Percentiles rank a stretch among this genome's conserved stretches.
These are phyloP conservation scores for Arabidopsis hybrid DNA, from an alignment of 441 rosid genomes.

Conservation along the genomic window DNA sequence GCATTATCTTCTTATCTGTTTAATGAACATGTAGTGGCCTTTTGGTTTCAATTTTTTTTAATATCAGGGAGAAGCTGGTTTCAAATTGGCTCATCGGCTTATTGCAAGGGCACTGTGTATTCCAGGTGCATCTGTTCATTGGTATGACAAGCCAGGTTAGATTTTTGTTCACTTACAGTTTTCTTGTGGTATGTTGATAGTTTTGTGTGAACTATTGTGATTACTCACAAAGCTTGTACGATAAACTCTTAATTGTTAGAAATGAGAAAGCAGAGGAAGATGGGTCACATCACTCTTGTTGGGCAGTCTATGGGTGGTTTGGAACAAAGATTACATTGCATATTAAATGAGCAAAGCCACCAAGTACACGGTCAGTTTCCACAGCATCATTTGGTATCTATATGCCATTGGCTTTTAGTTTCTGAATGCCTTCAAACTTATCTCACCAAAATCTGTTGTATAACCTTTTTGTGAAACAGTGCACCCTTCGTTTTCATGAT, in stretches of 20 bases:
- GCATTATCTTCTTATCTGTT: background rate
- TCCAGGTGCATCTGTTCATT: slow-evolving; percentile 87
- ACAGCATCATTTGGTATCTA: background rate
- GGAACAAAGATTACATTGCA: slow-evolving; percentile 64
- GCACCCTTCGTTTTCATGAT: background rate
- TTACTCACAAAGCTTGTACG: slow-evolving; percentile 23
- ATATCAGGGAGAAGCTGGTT: slow-evolving; percentile 85
- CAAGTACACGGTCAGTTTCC: slow-evolving; percentile 41
- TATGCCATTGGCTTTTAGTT: background rate
- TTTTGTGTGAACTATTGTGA: background rate
- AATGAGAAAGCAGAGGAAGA: slow-evolving; percentile 93
- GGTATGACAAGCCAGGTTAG: slow-evolving; percentile 98
- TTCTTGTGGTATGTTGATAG: slow-evolving; percentile 4
- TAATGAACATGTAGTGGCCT: background rate
- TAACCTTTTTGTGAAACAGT: background rate
- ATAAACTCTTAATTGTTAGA: slow-evolving; percentile 49
- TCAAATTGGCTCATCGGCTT: slow-evolving; percentile 65
- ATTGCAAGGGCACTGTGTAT: slow-evolving; percentile 71
- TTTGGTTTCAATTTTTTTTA: slow-evolving; percentile 13
- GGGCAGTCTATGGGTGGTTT: slow-evolving; percentile 76
- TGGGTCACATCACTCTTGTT: slow-evolving; percentile 93
- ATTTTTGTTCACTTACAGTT: slow-evolving; percentile 15
- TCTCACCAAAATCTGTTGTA: slow-evolving; percentile 1
- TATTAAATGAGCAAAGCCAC: slow-evolving; percentile 57
- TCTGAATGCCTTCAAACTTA: slow-evolving; percentile 3